Base-by-base conservation (phyloP, 805 yeast species). In the Suhomyces xylopsoci region DNA sequence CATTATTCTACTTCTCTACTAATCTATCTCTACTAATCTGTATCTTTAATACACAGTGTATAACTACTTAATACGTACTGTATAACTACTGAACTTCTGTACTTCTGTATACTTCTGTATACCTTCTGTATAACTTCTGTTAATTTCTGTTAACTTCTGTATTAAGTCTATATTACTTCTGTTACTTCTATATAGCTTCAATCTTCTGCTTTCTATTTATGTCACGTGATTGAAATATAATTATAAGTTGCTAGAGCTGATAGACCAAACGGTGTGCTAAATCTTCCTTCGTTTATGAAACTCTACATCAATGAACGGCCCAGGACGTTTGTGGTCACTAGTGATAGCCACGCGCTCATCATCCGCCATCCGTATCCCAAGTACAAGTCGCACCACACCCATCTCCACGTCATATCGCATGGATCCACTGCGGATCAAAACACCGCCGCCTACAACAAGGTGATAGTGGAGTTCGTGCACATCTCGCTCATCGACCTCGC, bases 251-350 rank as follows among this genome's bases (percentile, higher is more conserved):
- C 36, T 32, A 32, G 15, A 9, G 30, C 14, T 20, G 22, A 4
- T 20, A 20, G 22, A 20, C 22, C 22, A 20, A 4, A 20, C 22
- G 22, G 19, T 7, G 19, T 15, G 8, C 4, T 25, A 20, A 4
- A 20, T 20, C 40, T n/a, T 19, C 2, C 40, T 34, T 7, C 9
- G 5, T 7, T 6, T 26, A 88, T 88, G 91, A 79, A 73, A 65
- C 77, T 88, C 10, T 83, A 76, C 66, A 75, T 87, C 50, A 82
- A 87, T 51, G 81, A 78, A 52, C 66, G 74, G 32, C 93, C 94
- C 1, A 74, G 97, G 51, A 80, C 92, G 9, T 73, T 89, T 52
- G 86, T 89, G 2, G 72, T 90, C 3, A 81, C 83, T 3, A 79
- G 86, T 19, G 77, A 79, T 44, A 79, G 78, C 25, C 80, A 75